Evolutionary conservation across 2,329 filamentous ascomycete genomes (phyloP), one percentile per base, ranked within the genome.

Genomic region (Diatrype stigma): DNA sequence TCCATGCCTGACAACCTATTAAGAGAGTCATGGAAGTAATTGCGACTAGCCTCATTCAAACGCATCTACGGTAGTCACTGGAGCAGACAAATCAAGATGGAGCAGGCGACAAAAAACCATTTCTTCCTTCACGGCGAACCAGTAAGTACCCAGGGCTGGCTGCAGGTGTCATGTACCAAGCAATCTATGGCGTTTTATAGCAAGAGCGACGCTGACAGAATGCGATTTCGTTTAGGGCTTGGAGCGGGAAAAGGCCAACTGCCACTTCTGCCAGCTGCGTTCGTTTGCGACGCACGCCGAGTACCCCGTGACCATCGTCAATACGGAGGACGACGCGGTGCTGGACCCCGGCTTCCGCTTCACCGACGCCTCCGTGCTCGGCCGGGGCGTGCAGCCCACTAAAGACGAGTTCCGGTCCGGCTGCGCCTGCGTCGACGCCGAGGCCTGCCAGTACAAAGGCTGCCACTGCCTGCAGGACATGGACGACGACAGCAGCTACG

Each of bases 281-380:
- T 66, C 70, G 1, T 84, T 85, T 55, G 65, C 72, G 1, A 79
- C 71, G 0, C 76, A 82, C 54, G 51, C 63, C 0, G 52, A 63
- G 1, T 73, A 72, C 7, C 81, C 82, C 1, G 76, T 90, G 23
- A 80, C 80, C 0, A 76, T 92, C 1, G 70, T 84, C 47, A 93
- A 93, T 62, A 70, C 76, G 0, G 68, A 80, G 2, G 84, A 87
- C 57, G 68, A 76, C 51, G 74, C 60, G 57, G 76, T 59, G n/a
- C 71, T 84, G 14, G 84, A 87, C 0, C 68, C 80, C 0, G 71
- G 79, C 37, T 95, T 94, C 59, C 74, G 74, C 0, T 93, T 92
- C 65, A 85, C 91, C 48, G 73, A 84, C 6, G 68, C 77, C 1
- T 84, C 82, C 10, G 71, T 86, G 3, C 73, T 88, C 1, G 70